Base-by-base conservation (phyloP, 2,329 filamentous ascomycete species). In the Fusarium sp. region DNA sequence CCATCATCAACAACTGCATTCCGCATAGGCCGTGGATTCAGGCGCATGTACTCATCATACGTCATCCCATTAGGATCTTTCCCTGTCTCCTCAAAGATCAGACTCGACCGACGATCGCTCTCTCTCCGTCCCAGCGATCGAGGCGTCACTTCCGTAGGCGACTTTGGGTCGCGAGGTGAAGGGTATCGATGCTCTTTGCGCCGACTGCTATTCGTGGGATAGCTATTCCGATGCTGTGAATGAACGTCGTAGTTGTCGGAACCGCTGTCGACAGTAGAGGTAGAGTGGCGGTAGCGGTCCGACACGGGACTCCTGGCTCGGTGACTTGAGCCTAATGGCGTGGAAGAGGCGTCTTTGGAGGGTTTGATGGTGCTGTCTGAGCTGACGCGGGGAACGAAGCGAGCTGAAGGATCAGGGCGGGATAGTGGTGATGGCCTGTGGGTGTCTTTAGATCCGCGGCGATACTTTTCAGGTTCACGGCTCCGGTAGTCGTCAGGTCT, bases 101-200 rank as follows among this genome's bases (percentile, higher is more conserved):
- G 31, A 21, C 57, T 68, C n/a, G 49, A 53, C 4, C 68, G 56
- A 21, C 58, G 57, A n/a, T 67, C 49, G 9, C 15, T 36, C 4
- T 61, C 55, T 33, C 50, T 45, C 5, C 64, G 57, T 7, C 59
- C 58, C 1, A 61, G 17, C 6, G 43, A 53, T 10, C 68, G 55
- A 6, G 68, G 68, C n/a, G 65, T 61, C 9, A 54, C 29, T 21
- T 68, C 65, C 13, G 38, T 25, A 5, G 54, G 36, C 2, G 49
- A 37, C 38, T 49, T 66, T 9, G 63, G 37, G 7, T 55, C 63
- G 5, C 70, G 67, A 7, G 67, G 61, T 41, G 73, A 72, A 19
- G 70, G 68, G 35, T 65, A 65, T 11, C 71, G 61, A 36, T 72
- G 72, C 3, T 71, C 69, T 9, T 72, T 70, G 13, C 69, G 61